Evolutionary conservation across 2,329 filamentous ascomycete genomes (phyloP), one percentile per base, ranked within the genome.

Genomic region (Chrysosporium keratinophilum): DNA sequence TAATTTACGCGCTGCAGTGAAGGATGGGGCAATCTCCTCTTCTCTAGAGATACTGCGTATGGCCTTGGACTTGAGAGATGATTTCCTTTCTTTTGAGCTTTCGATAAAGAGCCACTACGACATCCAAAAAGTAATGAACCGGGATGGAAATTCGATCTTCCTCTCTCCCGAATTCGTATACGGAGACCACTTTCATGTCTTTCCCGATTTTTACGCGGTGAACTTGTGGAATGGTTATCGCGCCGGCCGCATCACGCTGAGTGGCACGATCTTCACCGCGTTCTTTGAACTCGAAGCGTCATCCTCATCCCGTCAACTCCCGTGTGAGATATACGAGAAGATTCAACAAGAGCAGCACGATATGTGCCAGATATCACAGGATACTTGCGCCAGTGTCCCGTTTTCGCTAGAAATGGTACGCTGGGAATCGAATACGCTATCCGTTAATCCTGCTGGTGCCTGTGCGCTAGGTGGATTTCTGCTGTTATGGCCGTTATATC

Each of bases 191-290:
- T 82, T 79, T 60, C 79, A 83, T 61, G 63, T 72, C 19, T 83
- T 83, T 59, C 64, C 65, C 14, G 74, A 77, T 57, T 73, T 80
- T 52, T 80, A 75, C 71, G 67, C 74, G 15, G 77, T 75, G 7
- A 73, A 76, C 20, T 71, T 78, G 40, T 83, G 78, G 78, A 79
- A 78, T 56, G 76, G 82, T 58, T 81, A 78, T 59, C 78, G 81
- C 20, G 81, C 78, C 72, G 72, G 74, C 5, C 75, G 78, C n/a
- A 75, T 81, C 20, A 64, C 82, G 9, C 62, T 75, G 14, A 76
- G 73, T 61, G 73, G 80, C 56, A 69, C 73, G 41, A 72, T 83
- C 11, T 63, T 67, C 1, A 61, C 57, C 14, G 64, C 61, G 12
- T 60, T 69, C 23, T 56, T 60, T 10, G 57, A 61, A 49, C 56